A percentile compares a stretch with the other conserved stretches of the same genome.
These are phyloP conservation scores for Dendrothele bispora DNA, from an alignment of 768 basidiomycete species.

Conservation along the genomic window DNA sequence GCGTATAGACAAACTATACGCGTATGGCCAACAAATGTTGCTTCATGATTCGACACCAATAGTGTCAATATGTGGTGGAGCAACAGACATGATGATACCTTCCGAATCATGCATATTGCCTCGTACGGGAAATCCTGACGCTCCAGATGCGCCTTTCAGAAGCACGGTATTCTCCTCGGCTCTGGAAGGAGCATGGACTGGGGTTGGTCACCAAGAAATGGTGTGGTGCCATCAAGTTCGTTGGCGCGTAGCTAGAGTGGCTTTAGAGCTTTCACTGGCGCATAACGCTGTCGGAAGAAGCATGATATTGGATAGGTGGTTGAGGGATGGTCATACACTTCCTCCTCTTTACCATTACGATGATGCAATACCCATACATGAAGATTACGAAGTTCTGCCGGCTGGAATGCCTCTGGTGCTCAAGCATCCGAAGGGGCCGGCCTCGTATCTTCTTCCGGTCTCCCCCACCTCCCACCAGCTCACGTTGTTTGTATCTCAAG, in stretches of 20 bases:
- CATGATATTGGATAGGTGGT: conserved; percentile 60
- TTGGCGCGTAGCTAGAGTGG: conserved; percentile 80
- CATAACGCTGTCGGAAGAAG: conserved; percentile 26
- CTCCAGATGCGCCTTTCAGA: conserved; percentile 35
- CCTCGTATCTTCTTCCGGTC: conserved; percentile 54
- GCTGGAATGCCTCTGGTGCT: conserved; percentile 40
- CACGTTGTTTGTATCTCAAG: conserved; percentile 58
- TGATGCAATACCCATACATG: conserved; percentile 17
- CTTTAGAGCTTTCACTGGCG: conserved; percentile 61
- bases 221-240: conserved; percentile 99
- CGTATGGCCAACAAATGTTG: conserved; percentile 39
- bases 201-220: conserved; percentile 94
- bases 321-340: conserved; percentile 58
- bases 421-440: conserved; percentile 38
- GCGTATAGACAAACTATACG: conserved; percentile 76
- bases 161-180: conserved; percentile 82
- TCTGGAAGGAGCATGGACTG: conserved; percentile 91
- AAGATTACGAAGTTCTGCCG: conserved; percentile 37
- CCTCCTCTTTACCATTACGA: conserved; percentile 25
- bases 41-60: conserved; percentile 57
- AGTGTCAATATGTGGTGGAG: conserved; percentile 87
- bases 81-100: conserved; percentile 87
- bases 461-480: conserved; percentile 12
- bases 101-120: conserved; percentile 82
- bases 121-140: conserved; percentile 21